Conservation (phyloP, 2,329 filamentous ascomycete species). For the Reticulascus tulasneorum region DNA sequence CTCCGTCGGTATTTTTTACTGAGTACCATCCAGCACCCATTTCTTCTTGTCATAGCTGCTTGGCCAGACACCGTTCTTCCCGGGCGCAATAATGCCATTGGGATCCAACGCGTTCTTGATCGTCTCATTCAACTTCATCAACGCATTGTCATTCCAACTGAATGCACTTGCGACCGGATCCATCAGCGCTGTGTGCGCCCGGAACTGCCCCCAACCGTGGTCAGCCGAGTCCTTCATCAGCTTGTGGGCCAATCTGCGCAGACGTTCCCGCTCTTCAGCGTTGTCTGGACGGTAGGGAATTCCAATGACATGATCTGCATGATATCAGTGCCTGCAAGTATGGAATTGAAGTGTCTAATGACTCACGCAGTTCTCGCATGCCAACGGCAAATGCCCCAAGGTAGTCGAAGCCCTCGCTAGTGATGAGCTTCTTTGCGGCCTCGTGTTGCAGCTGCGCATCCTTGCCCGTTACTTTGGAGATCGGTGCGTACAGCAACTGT, state of each 20-base stretch:
- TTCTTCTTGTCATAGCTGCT: slow-evolving; percentile 18
- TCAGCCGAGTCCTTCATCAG: slow-evolving; percentile 34
- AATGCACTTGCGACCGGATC: slow-evolving; percentile 40
- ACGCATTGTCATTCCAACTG: slow-evolving; percentile 33
- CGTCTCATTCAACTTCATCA: slow-evolving; percentile 39
- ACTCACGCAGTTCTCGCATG: slow-evolving; percentile 22
- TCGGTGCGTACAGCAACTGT: slow-evolving; percentile 33
- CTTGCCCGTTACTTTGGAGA: slow-evolving; percentile 27
- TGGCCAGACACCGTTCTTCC: slow-evolving; percentile 30
- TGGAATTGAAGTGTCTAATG: neutral
- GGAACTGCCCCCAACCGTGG: slow-evolving; percentile 38
- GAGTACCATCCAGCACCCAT: slow-evolving; percentile 10
- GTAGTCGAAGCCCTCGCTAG: slow-evolving; percentile 24
- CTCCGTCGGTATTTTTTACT: no score
- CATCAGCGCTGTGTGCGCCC: slow-evolving; percentile 39
- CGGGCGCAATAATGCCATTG: slow-evolving; percentile 27
- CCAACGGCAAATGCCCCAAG: slow-evolving; percentile 26
- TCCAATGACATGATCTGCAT: slow-evolving; percentile 43
- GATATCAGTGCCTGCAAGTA: neutral
- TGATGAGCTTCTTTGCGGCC: slow-evolving; percentile 21
- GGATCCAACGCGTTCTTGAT: slow-evolving; percentile 40
- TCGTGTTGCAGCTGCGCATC: slow-evolving; percentile 30
- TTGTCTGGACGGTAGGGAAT: slow-evolving; percentile 46
- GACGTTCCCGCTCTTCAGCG: slow-evolving; percentile 27
- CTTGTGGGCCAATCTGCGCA: slow-evolving; percentile 21